Evolutionary conservation across 768 basidiomycete genomes (phyloP), one percentile per base, ranked within the genome.

Genomic region (Tulasnella sp.): DNA sequence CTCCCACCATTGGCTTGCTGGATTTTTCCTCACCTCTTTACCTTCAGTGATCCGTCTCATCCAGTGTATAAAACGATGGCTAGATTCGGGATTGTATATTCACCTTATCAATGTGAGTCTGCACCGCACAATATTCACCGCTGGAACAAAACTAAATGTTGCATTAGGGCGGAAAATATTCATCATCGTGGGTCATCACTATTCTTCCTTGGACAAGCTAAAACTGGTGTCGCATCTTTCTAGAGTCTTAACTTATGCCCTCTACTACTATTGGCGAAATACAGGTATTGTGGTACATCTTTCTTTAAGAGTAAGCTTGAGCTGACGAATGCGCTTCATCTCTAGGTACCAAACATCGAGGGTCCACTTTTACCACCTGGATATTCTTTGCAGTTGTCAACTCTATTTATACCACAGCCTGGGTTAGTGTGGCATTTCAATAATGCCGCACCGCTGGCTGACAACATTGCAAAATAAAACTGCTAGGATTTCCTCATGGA

Each of bases 51-150:
- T 78, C 29, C 92, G 95, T 66, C 61, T 89, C 35, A 70, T 85
- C 9, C 95, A 99, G 65, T 87, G 84, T 61, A 57, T 95, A 45
- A 81, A 81, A 56, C 90, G 93, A 67, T 98, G 83, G 61, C 66
- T 65, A 40, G 95, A 96, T 61, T 87, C 89, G 1, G 69, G 69
- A 32, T 63, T 81, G 33, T 56, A 67, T 15, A 83, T 82, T 0
- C 93, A 98, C 70, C 63, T 96, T 37, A 75, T 96, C 60, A 99
- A 99, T 61, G 92, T 87, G 44, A 48, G 76, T 62, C n/a, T n/a
- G n/a, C n/a, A n/a, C n/a, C n/a, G n/a, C n/a, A n/a, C n/a, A 15
- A 9, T 29, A 37, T 1, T 46, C 28, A 13, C 9, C 45, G 13
- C 7, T 52, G 28, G 13, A 22, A 12, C 40, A 28, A 7, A 34